These are phyloP conservation scores for Citeromyces nyonsensis DNA, from an alignment of 805 yeast species.

Conservation along the genomic window DNA sequence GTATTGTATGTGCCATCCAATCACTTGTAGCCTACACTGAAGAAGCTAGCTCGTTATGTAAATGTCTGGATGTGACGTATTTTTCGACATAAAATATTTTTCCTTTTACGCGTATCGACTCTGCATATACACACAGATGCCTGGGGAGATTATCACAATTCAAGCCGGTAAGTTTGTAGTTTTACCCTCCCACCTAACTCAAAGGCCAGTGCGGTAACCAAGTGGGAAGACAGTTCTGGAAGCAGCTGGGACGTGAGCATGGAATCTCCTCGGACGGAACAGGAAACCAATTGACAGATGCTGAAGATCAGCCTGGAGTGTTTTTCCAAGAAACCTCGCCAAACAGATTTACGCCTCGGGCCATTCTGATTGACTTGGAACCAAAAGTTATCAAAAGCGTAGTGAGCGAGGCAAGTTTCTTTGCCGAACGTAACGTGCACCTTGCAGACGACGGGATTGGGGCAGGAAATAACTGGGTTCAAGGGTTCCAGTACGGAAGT, in stretches of 20 bases:
- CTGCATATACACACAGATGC: slow-evolving; percentile 14
- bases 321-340: slow-evolving; percentile 65
- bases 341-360: slow-evolving; percentile 75
- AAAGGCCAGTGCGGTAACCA: slow-evolving; percentile 94
- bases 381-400: slow-evolving; percentile 74
- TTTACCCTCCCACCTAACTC: slow-evolving; percentile 3
- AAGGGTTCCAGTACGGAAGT: slow-evolving; percentile 70
- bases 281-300: slow-evolving; percentile 11
- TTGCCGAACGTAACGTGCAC: slow-evolving; percentile 74
- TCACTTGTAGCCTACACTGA: no score
- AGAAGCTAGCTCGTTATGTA: no score
- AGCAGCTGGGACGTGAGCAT: slow-evolving; percentile 75
- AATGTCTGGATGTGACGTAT: no score
- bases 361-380: slow-evolving; percentile 75
- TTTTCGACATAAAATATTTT: no score
- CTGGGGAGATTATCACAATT: slow-evolving; percentile 54
- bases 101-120: background rate
- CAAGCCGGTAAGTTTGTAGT: slow-evolving; percentile 31
- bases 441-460: slow-evolving; percentile 75
- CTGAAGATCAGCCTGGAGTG: slow-evolving; percentile 67
- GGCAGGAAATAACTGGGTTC: slow-evolving; percentile 94
- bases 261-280: slow-evolving; percentile 62
- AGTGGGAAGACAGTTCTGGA: slow-evolving; percentile 87
- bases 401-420: slow-evolving; percentile 33
- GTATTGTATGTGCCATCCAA: no score